Evolutionary conservation across 805 yeast genomes (phyloP), one percentile per base, ranked within the genome.

Genomic region (Novakomyces olei): DNA sequence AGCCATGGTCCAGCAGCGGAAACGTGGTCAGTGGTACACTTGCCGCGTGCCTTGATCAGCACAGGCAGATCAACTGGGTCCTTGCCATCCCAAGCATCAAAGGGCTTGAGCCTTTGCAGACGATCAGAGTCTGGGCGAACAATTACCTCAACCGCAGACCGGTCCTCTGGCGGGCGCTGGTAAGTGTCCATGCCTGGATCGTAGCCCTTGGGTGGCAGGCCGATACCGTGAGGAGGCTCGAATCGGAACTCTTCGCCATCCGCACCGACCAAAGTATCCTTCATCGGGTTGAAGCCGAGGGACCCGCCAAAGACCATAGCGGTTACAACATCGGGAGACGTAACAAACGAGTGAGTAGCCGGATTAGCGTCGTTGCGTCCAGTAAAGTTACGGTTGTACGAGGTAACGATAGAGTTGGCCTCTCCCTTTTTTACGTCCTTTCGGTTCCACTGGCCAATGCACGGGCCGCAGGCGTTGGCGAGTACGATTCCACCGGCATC

Each of bases 361-460:
- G 95, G 77, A 66, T 88, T 88, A 47, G 98, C 96, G 57, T 88
- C 98, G 53, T 88, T 88, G 67, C 98, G 78, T 24, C 95, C 79
- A 55, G 88, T 74, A 67, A 85, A 85, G 59, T 85, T 85, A 67
- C 98, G 76, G 70, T 85, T 85, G 68, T 83, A 85, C 8, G 95
- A 83, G 4, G 96, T 81, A 57, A 85, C 83, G 44, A 85, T 88
- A 34, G 96, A 78, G 34, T 63, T 59, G 51, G 70, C 69, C 30
- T 67, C 54, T 28, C 77, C 67, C 50, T 78, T 92, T 42, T 67
- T 64, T 33, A 51, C 50, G 36, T 51, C 58, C 23, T 51, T 43
- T 63, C 96, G 76, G 54, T 88, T 94, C 98, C 98, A 85, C 64
- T 85, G 98, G 37, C 98, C 98, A 51, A 85, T 85, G 63, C 98